phyloP scores from a whole-genome alignment of 2,329 filamentous ascomycete species.

The Pyricularia grisea region DNA sequence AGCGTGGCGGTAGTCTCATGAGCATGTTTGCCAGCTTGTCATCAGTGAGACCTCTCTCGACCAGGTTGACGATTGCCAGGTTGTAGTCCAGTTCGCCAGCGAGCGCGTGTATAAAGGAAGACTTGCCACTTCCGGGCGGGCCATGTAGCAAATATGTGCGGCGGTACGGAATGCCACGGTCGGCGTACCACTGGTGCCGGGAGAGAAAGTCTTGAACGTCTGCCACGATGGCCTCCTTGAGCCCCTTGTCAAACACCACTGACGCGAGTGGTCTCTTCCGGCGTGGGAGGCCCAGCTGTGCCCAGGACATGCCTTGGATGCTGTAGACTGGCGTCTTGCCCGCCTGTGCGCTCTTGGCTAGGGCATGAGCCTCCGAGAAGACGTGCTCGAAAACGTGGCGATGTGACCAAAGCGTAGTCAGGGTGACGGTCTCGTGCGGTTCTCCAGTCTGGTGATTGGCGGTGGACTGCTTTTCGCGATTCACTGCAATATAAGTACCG shows the following conservation, averaged over 20 bases:
- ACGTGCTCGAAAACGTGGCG: slow-evolving; percentile 84
- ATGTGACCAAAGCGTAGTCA: slow-evolving; percentile 86
- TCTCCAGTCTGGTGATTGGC: slow-evolving; percentile 74
- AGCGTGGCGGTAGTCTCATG: slow-evolving; percentile 74
- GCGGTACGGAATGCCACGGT: slow-evolving; percentile 89
- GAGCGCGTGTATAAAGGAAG: slow-evolving; percentile 89
- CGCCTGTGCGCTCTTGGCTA: slow-evolving; percentile 72
- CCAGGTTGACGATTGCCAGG: slow-evolving; percentile 86
- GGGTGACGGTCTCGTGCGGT: slow-evolving; percentile 86
- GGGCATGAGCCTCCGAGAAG: slow-evolving; percentile 74
- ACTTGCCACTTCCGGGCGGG: slow-evolving; percentile 86
- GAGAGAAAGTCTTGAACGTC: slow-evolving; percentile 78
- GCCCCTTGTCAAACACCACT: slow-evolving; percentile 74
- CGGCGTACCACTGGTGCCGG: slow-evolving; percentile 79
- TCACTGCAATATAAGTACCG: slow-evolving; percentile 79
- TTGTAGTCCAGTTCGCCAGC: slow-evolving; percentile 89
- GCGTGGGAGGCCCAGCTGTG: slow-evolving; percentile 71
- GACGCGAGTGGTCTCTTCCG: slow-evolving; percentile 81
- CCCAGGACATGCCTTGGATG: slow-evolving; percentile 76
- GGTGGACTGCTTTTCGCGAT: slow-evolving; percentile 75
- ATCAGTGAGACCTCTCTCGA: slow-evolving; percentile 81
- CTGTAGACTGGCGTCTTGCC: slow-evolving; percentile 92
- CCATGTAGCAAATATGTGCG: slow-evolving; percentile 84
- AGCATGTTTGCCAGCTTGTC: slow-evolving; percentile 80
- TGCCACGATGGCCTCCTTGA: slow-evolving; percentile 70